Evolutionary conservation across 2,329 filamentous ascomycete species (phyloP).

Genomic region (Ceratocystis lukuohia): DNA sequence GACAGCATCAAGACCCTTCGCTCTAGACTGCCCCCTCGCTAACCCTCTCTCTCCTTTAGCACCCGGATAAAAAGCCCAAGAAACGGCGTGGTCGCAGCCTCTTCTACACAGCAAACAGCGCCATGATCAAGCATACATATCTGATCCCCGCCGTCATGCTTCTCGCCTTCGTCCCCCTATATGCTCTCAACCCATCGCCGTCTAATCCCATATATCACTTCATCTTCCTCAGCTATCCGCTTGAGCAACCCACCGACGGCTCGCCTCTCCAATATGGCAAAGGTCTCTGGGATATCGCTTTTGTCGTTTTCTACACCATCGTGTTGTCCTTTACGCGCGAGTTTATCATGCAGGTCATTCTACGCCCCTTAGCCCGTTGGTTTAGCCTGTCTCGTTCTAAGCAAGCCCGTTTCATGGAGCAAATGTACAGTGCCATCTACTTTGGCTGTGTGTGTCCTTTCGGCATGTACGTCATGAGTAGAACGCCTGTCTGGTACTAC

Average conservation of each 20-base stretch:
- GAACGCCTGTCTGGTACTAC: conserved; percentile 92
- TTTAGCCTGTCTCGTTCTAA: conserved; percentile 64
- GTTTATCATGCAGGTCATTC: conserved; percentile 84
- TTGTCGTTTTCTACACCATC: conserved; percentile 79
- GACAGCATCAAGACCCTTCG: conserved; percentile 1
- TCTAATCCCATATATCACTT: conserved; percentile 69
- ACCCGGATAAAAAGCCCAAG: conserved; percentile 30
- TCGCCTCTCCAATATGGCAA: conserved; percentile 66
- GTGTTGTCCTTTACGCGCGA: conserved; percentile 88
- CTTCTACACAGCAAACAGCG: conserved; percentile 36
- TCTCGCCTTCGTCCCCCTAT: conserved; percentile 49
- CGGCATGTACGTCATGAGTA: conserved; percentile 80
- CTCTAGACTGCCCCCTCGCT: background rate
- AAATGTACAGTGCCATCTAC: conserved; percentile 87
- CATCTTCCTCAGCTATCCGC: conserved; percentile 80
- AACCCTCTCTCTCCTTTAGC: background rate
- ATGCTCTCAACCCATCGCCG: conserved; percentile 60
- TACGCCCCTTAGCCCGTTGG: conserved; percentile 59
- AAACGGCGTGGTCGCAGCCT: conserved; percentile 42
- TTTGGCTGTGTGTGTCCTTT: conserved; percentile 70
- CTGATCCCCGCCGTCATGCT: conserved; percentile 56
- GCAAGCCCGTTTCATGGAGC: conserved; percentile 88
- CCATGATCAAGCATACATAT: conserved; percentile 48
- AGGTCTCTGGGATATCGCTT: conserved; percentile 71
- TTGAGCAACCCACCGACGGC: conserved; percentile 37